A percentile compares a stretch with the other conserved stretches of the same genome.
Conservation (phyloP, 164 flowering plant species). For the Sextonia rubra region DNA sequence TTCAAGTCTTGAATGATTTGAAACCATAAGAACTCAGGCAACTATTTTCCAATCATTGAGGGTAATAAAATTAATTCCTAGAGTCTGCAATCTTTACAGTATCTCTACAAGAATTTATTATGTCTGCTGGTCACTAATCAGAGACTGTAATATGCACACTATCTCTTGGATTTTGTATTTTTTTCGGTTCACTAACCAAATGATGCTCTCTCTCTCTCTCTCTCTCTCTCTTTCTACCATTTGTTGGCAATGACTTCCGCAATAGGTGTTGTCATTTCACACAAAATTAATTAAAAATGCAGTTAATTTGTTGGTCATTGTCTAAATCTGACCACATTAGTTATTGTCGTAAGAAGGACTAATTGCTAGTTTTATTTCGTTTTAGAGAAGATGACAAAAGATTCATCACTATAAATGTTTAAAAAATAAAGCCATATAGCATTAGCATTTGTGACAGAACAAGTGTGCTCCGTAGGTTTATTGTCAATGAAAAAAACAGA, state of each 20-base stretch:
- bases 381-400: no score
- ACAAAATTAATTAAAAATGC: no score
- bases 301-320: not conserved
- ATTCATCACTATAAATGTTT: no score
- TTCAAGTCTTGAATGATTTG: not conserved
- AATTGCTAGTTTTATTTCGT: no score
- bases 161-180: no score
- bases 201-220: not conserved
- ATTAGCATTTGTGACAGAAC: not conserved
- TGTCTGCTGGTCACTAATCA: not conserved
- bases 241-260: no score
- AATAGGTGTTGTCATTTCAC: no score
- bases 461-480: not conserved
- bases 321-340: not conserved
- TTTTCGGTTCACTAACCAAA: not conserved
- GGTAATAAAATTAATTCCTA: not conserved
- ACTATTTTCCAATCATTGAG: constrained; percentile 3
- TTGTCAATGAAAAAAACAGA: not conserved
- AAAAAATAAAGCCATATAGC: not conserved
- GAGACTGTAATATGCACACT: no score
- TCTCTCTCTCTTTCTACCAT: not conserved
- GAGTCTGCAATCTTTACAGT: not conserved
- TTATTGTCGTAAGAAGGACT: no score
- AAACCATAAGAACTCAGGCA: not conserved
- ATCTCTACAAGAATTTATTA: not conserved